Base-by-base conservation (phyloP, 2,329 filamentous ascomycete species). In the Alternaria solani region DNA sequence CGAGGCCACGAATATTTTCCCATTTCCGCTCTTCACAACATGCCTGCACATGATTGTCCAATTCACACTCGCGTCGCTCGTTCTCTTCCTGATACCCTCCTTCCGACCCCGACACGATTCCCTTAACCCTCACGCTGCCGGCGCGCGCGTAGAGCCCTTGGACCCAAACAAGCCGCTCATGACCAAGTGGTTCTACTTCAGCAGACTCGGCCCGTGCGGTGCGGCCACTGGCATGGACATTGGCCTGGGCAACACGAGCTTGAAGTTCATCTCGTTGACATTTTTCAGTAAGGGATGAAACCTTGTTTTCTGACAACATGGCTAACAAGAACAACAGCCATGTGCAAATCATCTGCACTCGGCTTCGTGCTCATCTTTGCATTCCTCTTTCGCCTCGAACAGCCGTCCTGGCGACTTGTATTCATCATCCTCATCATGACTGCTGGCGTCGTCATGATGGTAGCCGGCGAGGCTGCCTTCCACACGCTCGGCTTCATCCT, bases 331-430 rank as follows among this genome's bases (percentile, higher is more conserved):
- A 57, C 46, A 52, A 47, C 62, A 81, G 78, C 95, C 61, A 98
- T 99, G 95, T 98, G 95, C 82, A 99, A 99, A 85, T 98, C 94
- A 6, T 97, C 94, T 9, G 92, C 94, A 16, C 87, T 99, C 23
- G 94, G 92, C 44, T 99, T 98, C 75, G 95, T 99, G 55, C 89
- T 99, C 23, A 79, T 97, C 49, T 99, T 99, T 76, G 95, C 95
- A 64, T 97, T 99, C 75, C 78, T 96, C 48, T 98, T 99, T 82
- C 89, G 91, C 54, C 88, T 99, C 53, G 95, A 99, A 80, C 87
- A 87, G 11, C 93, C 92, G 0, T 97, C 94, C 0, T 89, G 91
- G 84, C 91, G 90, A 70, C 87, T 99, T 8, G 90, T 96, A 39
- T 84, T 86, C 66, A 95, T 98, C 68, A 98, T 99, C 68, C 86